Base-by-base conservation (phyloP, 208 protist genomes). In the Crithidia thermophila region DNA sequence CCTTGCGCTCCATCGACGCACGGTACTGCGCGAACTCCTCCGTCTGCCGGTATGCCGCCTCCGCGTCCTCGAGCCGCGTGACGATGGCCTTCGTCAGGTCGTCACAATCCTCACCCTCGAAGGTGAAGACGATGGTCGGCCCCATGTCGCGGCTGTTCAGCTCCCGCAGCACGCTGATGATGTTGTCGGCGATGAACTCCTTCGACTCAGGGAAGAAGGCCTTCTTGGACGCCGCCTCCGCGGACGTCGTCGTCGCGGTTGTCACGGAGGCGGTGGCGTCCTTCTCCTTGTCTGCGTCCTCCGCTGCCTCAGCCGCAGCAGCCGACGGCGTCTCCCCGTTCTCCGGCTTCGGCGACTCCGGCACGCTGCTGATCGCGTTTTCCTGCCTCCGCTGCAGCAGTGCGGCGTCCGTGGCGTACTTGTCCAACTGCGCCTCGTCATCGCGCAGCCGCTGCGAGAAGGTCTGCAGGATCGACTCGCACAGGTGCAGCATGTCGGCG, bases 51-150 rank as follows among this genome's bases (percentile, higher is more conserved):
- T 95, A 95, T 25, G 72, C 72, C 40, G 60, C 45, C 79, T 97
- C 90, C 23, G 88, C 85, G 31, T 77, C 61, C 77, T 96, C 93
- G 40, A 97, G 82, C 25, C 84, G 70, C 27, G 81, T 72, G 58
- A 94, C 79, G 51, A 96, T 82, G 25, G 79, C 77, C 77, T 89
- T 85, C 0, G 90, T 91, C 20, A 98, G 69, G 59, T 95, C 84
- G 20, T 94, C 85, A 67, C 95, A 98, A 58, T 85, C 81, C 58
- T 88, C 81, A n/a, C 81, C 83, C 58, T 95, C 90, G 63, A 98
- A 96, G 64, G 72, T 90, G 77, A 98, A 98, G 53, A 97, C 87
- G 67, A 98, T 93, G 16, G 80, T 87, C 28, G 95, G 95, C 18
- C 93, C 87, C 84, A 97, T 91, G 43, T 97, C 79, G 21, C 88